Base-by-base conservation (phyloP, 2,329 filamentous ascomycete species). In the Uncinocarpus reesii region DNA sequence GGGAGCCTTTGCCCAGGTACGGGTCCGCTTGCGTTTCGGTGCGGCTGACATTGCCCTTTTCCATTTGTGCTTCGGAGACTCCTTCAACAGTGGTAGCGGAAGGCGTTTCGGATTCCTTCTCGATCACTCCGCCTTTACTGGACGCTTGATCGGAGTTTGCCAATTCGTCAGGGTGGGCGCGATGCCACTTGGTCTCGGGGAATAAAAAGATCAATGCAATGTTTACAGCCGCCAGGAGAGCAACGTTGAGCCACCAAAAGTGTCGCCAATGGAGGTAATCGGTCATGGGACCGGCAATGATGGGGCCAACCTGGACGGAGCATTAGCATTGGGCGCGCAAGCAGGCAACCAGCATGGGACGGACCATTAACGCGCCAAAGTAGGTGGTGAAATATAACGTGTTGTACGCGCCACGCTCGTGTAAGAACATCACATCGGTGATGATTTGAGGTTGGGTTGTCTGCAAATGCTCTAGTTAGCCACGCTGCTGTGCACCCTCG, bases 241-340 rank as follows among this genome's bases (percentile, higher is more conserved):
- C 79, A 1, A 77, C 74, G 53, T 81, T 81, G 53, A 83, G 66
- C 79, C 79, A 83, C 76, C 78, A 83, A 60, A 83, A 83, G 56
- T 66, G 78, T 21, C 77, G 67, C 75, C 77, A 81, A 41, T 78
- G 78, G 3, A 74, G 59, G 29, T 75, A 70, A 36, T 75, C 65
- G 1, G 77, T 71, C 78, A 83, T 83, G 0, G 75, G 64, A 1
- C 80, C 80, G 1, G 76, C 68, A 41, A 80, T 70, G 50, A 80
- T 80, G 2, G 75, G 76, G 2, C 70, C 75, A 44, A 77, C 58
- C 69, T 69, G 38, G 13, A 36, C 26, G 26, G 26, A 29, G 26
- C 26, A 29, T 13, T 32, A 20, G 21, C n/a, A 15, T 15, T 36
- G 31, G 18, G 20, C 35, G 32, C 3, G 20, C 11, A 34, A 29